Evolutionary conservation across 768 basidiomycete genomes (phyloP), one percentile per base, ranked within the genome.

Genomic region (Mycena kentingensis): DNA sequence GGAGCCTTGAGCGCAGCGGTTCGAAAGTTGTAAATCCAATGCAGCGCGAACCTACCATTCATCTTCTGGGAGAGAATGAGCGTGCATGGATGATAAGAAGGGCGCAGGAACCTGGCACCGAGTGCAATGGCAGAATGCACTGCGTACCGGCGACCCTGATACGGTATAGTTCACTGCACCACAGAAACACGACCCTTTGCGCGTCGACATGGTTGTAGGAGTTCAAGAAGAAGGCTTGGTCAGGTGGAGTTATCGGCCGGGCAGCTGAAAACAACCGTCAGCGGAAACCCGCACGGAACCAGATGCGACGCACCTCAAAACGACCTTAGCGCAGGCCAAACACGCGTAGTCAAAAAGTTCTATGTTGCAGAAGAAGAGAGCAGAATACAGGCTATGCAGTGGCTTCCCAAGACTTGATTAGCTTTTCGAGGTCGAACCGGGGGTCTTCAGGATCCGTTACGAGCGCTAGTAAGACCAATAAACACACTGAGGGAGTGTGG

Each of bases 371-470:
- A 35, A 32, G 32, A 34, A 22, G 22, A 46, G 28, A 43, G 53
- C 48, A 34, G 45, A 29, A 49, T 55, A 60, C 58, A 60, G 18
- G 39, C 39, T 55, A 60, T 55, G 54, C 22, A 46, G 51, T 35
- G 37, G 58, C 43, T 35, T 90, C 90, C 80, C 84, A 85, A 67
- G 84, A 82, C 37, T 79, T 77, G 67, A 91, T 65, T 54, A 97
- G 73, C 72, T 93, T 93, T 79, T 98, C 96, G 68, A 98, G 78
- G 78, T 98, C 94, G 73, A 98, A 99, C 59, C 82, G 84, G 47
- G 96, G 93, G 72, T 98, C 87, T 63, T 98, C 96, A 35, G 94
- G 91, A 78, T 99, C 85, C 59, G 93, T 88, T 60, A 97, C 77
- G 47, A 52, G 47, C 42, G 44, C 43, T 28, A 46, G 36, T 37